phyloP scores from a whole-genome alignment of 73 alveolate genomes.

The Paramecium sexaurelia region DNA sequence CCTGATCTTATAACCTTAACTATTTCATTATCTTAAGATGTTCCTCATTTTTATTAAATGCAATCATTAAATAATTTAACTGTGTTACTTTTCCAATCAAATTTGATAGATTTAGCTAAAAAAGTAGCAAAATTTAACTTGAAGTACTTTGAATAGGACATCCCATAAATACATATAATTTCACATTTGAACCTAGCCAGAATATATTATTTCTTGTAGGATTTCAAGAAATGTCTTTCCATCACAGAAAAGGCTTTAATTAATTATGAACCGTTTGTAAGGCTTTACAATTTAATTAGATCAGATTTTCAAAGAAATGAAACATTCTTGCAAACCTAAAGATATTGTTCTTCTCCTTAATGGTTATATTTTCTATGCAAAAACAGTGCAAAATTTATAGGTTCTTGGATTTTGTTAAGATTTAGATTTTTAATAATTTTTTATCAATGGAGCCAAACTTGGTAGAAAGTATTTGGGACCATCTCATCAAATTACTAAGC shows the following conservation, averaged over 20 bases:
- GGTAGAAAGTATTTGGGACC: not conserved
- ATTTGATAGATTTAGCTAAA: conserved; percentile 38
- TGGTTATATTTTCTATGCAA: conserved; percentile 42
- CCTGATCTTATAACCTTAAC: not conserved
- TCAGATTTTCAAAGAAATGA: conserved; percentile 46
- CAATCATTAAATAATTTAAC: not conserved
- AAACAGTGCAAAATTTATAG: not conserved
- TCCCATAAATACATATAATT: not conserved
- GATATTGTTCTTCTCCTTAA: not conserved
- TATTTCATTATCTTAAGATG: not conserved
- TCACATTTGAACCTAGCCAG: conserved; percentile 14
- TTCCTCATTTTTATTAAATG: not conserved
- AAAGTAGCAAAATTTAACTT: conserved; percentile 45
- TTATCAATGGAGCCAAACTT: conserved; percentile 17
- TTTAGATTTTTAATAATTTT: not conserved
- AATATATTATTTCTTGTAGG: not conserved
- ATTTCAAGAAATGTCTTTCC: not conserved
- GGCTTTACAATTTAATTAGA: not conserved
- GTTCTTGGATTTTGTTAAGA: not conserved
- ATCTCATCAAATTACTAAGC: not conserved
- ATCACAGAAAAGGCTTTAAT: conserved; percentile 13
- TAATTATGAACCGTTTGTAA: not conserved
- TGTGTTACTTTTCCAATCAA: not conserved
- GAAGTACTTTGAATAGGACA: not conserved
- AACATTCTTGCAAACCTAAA: not conserved